Evolutionary conservation across 768 basidiomycete genomes (phyloP), one percentile per base, ranked within the genome.

Genomic region (Mycena leptocephala): DNA sequence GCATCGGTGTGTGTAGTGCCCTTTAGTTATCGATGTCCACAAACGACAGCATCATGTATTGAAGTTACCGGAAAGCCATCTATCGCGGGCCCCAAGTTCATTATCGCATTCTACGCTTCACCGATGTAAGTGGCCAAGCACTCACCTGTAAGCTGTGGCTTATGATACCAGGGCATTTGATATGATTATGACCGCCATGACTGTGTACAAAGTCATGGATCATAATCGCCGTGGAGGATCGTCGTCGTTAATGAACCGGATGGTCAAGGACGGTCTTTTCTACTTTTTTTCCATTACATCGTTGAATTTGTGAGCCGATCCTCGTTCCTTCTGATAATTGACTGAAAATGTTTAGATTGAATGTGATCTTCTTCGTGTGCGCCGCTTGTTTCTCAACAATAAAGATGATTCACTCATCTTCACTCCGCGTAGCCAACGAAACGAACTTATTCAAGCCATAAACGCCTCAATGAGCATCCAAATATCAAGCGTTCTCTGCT

Each of bases 381-480:
- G 76, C 43, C 43, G 7, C 8, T 41, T 53, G 14, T 20, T 20
- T 30, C 9, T 22, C 32, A 3, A 14, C 14, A 39, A 20, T 22
- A 62, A 39, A 39, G 2, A 10, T 41, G 11, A 41, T 30, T 48
- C 0, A 46, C 43, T 46, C 16, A 8, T 35, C 37, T 41, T 56
- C 18, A 14, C n/a, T 33, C 3, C 26, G 1, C 11, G 0, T 32
- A 78, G 77, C 16, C 77, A 78, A 75, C 13, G 20, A 20, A 46
- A 78, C 53, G 35, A 58, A n/a, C 41, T 78, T 0, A 78, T 78
- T 7, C 74, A 78, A 62, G 70, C 77, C 14, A 72, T 78, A 14
- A 78, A 78, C 62, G 77, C 77, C 7, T 74, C 77, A 1, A 75
- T 75, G 74, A 78, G 77, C 56, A 78, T 78, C 35, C 77, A 78